phyloP scores from a whole-genome alignment of 768 basidiomycete species.

The Calvatia gigantea region DNA sequence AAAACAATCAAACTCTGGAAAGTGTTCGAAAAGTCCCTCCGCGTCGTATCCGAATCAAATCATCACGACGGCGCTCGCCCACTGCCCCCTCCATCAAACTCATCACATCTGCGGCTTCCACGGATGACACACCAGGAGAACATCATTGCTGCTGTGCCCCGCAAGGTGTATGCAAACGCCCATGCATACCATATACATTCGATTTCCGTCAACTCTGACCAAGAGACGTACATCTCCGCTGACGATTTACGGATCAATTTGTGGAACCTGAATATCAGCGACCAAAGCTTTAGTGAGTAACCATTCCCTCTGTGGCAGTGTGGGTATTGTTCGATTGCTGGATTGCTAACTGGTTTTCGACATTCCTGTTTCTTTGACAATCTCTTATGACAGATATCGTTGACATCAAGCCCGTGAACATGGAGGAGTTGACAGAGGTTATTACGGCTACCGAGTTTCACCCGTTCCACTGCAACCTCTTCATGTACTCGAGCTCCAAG shows the following conservation, averaged over 20 bases:
- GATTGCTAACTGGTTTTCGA: conserved; percentile 15
- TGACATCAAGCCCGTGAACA: conserved; percentile 99
- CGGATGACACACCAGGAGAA: conserved; percentile 94
- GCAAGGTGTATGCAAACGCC: conserved; percentile 98
- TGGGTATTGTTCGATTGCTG: not conserved
- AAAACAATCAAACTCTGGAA: conserved; percentile 99
- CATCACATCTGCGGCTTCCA: conserved; percentile 75
- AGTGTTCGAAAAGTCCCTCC: conserved; percentile 97
- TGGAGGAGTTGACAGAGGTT: conserved; percentile 99
- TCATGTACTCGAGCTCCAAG: conserved; percentile 99
- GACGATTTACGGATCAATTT: conserved; percentile 97
- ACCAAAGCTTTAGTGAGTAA: conserved; percentile 96
- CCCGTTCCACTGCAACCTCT: conserved; percentile 93
- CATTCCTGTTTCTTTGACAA: not conserved
- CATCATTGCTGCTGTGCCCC: conserved; percentile 96
- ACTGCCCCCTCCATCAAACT: conserved; percentile 55
- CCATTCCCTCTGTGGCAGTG: not conserved
- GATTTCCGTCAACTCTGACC: conserved; percentile 98
- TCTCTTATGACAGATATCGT: conserved; percentile 75
- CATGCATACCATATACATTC: conserved; percentile 99
- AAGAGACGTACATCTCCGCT: conserved; percentile 99
- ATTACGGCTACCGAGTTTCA: conserved; percentile 99
- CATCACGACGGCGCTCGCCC: conserved; percentile 77
- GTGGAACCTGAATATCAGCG: conserved; percentile 98
- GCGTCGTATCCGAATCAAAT: conserved; percentile 96